Base-by-base conservation (phyloP, 192 early-diverging fungal genomes). In the Backusella tuberculispora region DNA sequence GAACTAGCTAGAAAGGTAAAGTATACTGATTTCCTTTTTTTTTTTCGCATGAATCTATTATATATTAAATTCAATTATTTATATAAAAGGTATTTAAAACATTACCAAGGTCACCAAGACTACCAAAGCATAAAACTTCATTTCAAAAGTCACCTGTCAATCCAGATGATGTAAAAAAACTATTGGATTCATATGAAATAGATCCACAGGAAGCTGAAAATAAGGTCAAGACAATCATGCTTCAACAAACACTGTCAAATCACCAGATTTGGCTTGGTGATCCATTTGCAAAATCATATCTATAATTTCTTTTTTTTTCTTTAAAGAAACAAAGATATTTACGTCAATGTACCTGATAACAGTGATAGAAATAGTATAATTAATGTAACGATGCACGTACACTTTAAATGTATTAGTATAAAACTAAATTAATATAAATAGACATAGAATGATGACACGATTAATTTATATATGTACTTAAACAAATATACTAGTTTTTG, bases 1-100 rank as follows among this genome's bases (percentile, higher is more conserved):
- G 42, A 78, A 65, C 37, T 75, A 19, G 81, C 85, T 1, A 75
- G 88, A 42, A 34, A 72, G 48, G 82, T 87, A 65, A 65, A 64
- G 26, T 26, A 50, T 50, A n/a, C 19, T 5, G 3, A 3, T 42
- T 7, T 42, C 41, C 7, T 42, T 3, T 42, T 42, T 10, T 43
- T 43, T 5, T 5, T 50, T 50, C n/a, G n/a, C 48, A 50, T 50
- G 48, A 0, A 50, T 50, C 48, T 50, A 50, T 19, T 17, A 50
- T 8, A 50, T 34, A 34, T 34, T 34, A 34, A 34, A 34, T 34
- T 34, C 29, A 34, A 34, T 0, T 34, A 2, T 1, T 34, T 34
- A 34, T 6, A 19, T 19, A 50, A 6, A 5, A 60, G 53, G 53
- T 60, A 6, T 60, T 60, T 60, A 60, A 60, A 26, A 26, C 53